Percentiles rank a stretch among this genome's conserved stretches.
phyloP scores from a whole-genome alignment of 306 rosid genomes.

The Prunus mume region DNA sequence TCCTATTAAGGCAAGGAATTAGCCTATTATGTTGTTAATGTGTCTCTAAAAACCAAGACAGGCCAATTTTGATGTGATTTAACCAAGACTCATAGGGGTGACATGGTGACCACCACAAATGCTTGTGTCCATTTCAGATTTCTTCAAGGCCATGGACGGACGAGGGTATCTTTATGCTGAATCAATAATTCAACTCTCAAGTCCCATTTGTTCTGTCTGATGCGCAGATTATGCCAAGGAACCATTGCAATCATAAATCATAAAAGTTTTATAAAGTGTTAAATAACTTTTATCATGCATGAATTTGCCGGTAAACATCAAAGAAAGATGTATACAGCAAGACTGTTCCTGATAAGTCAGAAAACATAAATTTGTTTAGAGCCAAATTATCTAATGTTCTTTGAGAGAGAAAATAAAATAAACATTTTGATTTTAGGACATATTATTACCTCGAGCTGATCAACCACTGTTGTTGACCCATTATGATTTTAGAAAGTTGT shows the following conservation, averaged over 20 bases:
- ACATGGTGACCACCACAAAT: slow-evolving; percentile 59
- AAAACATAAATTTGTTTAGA: neutral
- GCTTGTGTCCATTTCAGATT: slow-evolving; percentile 43
- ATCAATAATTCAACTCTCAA: slow-evolving; percentile 52
- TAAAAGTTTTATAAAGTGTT: slow-evolving; percentile 19
- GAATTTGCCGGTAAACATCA: slow-evolving; percentile 38
- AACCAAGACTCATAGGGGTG: slow-evolving; percentile 46
- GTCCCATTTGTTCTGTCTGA: slow-evolving; percentile 24
- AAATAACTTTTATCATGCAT: slow-evolving; percentile 38
- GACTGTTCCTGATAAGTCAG: neutral
- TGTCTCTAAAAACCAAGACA: slow-evolving; percentile 53
- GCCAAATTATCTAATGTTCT: neutral
- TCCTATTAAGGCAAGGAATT: slow-evolving; percentile 34
- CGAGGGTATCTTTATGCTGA: slow-evolving; percentile 22
- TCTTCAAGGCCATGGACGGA: slow-evolving; percentile 9
- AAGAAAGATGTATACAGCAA: neutral
- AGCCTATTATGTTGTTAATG: slow-evolving; percentile 30
- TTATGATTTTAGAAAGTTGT: slow-evolving; percentile 24
- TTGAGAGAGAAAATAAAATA: too few species aligned
- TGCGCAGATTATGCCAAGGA: slow-evolving; percentile 1
- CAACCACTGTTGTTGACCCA: slow-evolving; percentile 49
- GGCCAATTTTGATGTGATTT: slow-evolving; percentile 42
- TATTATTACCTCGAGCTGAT: slow-evolving; percentile 62
- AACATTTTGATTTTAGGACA: too few species aligned
- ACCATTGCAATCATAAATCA: slow-evolving; percentile 23